Percentiles rank a stretch among this genome's conserved stretches.
Evolutionary conservation across 2,329 filamentous ascomycete species (phyloP).

Genomic region (Cadophora sp.): DNA sequence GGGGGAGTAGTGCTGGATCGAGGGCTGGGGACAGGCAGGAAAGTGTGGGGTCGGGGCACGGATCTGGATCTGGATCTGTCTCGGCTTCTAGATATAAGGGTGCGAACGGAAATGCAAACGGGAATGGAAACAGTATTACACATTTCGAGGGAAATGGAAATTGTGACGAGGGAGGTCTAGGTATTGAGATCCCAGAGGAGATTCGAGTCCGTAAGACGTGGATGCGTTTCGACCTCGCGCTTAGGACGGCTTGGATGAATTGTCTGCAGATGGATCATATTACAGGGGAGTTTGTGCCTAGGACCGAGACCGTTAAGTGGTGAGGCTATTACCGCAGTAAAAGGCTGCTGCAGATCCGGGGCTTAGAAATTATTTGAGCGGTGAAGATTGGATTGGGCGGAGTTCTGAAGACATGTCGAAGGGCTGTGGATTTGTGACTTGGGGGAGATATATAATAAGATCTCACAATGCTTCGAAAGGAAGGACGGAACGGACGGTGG

Average conservation of each 20-base stretch:
- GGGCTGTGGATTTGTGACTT: too few relatives aligned
- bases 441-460: too few relatives aligned
- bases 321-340: not conserved
- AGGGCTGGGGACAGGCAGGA: not conserved
- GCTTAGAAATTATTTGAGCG: not conserved
- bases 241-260: slow-evolving; percentile 27
- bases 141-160: not conserved
- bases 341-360: not conserved
- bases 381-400: not conserved
- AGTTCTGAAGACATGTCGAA: too few relatives aligned
- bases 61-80: not conserved
- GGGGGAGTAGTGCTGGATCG: not conserved
- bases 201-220: slow-evolving; percentile 29
- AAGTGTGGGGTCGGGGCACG: not conserved
- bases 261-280: slow-evolving; percentile 32
- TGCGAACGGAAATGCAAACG: not conserved
- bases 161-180: not conserved
- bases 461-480: not conserved
- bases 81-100: not conserved
- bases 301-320: slow-evolving; percentile 22
- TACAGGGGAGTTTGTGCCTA: slow-evolving; percentile 18
- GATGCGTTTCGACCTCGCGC: slow-evolving; percentile 33
- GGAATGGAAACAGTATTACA: not conserved
- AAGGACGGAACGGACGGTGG: not conserved
- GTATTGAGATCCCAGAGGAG: slow-evolving; percentile 27